A percentile compares a stretch with the other conserved stretches of the same genome.
Evolutionary conservation across 331 rosid species (phyloP).

Genomic region (Rhamnella rubrinervis): DNA sequence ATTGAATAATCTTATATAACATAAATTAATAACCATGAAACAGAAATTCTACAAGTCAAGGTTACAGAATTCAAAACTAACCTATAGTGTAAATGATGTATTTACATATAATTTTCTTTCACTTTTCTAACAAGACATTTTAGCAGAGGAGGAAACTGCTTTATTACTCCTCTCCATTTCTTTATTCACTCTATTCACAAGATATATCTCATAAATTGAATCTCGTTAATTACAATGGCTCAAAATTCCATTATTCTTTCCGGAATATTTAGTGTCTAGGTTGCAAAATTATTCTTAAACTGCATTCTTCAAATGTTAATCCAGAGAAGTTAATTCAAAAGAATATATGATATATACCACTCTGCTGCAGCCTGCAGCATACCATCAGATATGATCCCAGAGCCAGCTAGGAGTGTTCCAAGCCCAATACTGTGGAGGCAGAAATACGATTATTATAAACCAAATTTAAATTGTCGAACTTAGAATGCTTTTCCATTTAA

Average conservation of each 20-base stretch:
- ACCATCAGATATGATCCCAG: constrained; percentile 83
- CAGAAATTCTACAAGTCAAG: not conserved
- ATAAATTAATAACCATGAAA: not conserved
- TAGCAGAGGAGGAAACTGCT: not conserved
- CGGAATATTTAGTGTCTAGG: not conserved
- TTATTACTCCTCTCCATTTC: not conserved
- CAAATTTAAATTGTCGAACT: constrained; percentile 4
- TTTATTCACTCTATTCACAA: not conserved
- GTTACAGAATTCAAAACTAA: not conserved
- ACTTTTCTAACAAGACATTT: not conserved
- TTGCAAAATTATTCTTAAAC: constrained; percentile 11
- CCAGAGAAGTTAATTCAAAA: constrained; percentile 5
- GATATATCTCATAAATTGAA: not conserved
- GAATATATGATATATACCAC: constrained; percentile 52
- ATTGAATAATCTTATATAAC: not conserved
- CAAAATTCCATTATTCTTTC: not conserved
- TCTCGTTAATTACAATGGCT: not conserved
- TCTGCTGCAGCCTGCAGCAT: constrained; percentile 99
- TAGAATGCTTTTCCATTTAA: constrained; percentile 10
- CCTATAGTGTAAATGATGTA: not conserved
- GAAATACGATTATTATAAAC: constrained; percentile 7
- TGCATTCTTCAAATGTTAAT: constrained; percentile 1
- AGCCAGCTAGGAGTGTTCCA: constrained; percentile 88
- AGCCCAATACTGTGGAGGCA: constrained; percentile 83
- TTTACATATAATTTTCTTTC: not conserved